Percentiles rank a stretch among this genome's conserved stretches.
Evolutionary conservation across 2,329 filamentous ascomycete species (phyloP).

Genomic region (Arachnomyces sp.): DNA sequence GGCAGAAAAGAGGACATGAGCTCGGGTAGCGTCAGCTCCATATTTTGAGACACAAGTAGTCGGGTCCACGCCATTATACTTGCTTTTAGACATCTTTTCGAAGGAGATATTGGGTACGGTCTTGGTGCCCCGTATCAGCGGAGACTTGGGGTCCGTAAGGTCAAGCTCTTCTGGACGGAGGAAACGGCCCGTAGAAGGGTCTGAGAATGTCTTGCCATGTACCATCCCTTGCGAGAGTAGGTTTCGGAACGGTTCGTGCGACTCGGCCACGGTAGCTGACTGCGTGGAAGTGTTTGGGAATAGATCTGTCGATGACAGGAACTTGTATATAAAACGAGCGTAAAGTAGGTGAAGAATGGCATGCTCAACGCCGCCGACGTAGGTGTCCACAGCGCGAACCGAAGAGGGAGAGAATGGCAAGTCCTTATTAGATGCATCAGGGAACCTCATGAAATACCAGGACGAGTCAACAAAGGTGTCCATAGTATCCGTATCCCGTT

Average conservation of each 20-base stretch:
- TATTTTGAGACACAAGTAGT: conserved; percentile 63
- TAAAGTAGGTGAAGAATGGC: conserved; percentile 86
- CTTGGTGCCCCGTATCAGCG: conserved; percentile 56
- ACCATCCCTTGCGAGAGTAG: conserved; percentile 90
- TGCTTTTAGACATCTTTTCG: conserved; percentile 95
- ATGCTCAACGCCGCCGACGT: conserved; percentile 83
- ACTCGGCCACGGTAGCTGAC: conserved; percentile 17
- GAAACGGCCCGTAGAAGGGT: conserved; percentile 68
- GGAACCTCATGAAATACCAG: conserved; percentile 82
- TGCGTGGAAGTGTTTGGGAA: conserved; percentile 23
- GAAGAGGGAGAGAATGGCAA: conserved; percentile 53
- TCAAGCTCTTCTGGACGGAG: conserved; percentile 70
- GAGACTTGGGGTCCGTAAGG: conserved; percentile 47
- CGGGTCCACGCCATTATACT: conserved; percentile 85
- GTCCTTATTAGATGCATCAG: conserved; percentile 59
- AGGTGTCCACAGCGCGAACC: conserved; percentile 72
- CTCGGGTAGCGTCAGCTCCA: conserved; percentile 75
- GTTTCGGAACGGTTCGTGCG: conserved; percentile 70
- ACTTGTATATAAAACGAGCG: conserved; percentile 84
- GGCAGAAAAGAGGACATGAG: conserved; percentile 83
- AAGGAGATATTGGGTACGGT: conserved; percentile 56
- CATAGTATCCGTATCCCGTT: conserved; percentile 88
- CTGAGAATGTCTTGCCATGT: conserved; percentile 73
- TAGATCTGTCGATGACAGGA: conserved; percentile 52
- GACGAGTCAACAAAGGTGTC: conserved; percentile 94